Conservation (phyloP, 179 eudicot genomes). For the Dionaea muscipula region DNA sequence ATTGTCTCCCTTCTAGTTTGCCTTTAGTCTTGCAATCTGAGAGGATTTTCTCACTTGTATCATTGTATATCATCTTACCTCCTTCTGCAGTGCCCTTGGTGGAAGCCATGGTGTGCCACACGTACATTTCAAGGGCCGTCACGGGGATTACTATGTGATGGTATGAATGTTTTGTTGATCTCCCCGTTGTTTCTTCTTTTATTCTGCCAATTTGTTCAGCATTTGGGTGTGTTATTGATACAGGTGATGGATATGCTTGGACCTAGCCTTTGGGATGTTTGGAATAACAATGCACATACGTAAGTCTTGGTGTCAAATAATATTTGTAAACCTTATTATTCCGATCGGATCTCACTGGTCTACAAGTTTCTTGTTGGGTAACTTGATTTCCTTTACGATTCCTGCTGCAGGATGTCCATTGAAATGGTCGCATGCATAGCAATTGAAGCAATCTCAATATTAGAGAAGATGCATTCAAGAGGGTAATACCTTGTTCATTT, state of each 20-base stretch:
- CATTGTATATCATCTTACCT: neutral
- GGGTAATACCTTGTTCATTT: constrained; percentile 27
- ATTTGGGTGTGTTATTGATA: constrained; percentile 9
- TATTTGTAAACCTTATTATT: neutral
- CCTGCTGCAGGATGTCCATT: constrained; percentile 54
- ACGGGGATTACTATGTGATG: constrained; percentile 67
- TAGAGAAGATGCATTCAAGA: constrained; percentile 74
- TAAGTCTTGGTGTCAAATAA: too few species aligned
- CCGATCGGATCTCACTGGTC: neutral
- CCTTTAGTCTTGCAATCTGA: too few species aligned
- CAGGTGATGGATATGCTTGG: constrained; percentile 98
- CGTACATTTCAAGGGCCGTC: constrained; percentile 69
- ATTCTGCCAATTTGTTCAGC: neutral
- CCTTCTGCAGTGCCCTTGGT: constrained; percentile 46
- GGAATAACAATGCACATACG: constrained; percentile 78
- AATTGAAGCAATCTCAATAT: constrained; percentile 78
- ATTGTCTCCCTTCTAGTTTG: too few species aligned
- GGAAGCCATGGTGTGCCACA: constrained; percentile 86
- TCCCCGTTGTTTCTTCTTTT: constrained; percentile 4
- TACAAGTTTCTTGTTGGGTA: neutral
- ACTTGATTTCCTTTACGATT: neutral
- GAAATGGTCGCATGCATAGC: constrained; percentile 98
- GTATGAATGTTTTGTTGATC: constrained; percentile 34
- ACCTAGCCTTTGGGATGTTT: constrained; percentile 90
- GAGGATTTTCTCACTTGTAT: too few species aligned